phyloP scores from a whole-genome alignment of 1,284 basidiomycete species.

The Ustilago xerochloae region DNA sequence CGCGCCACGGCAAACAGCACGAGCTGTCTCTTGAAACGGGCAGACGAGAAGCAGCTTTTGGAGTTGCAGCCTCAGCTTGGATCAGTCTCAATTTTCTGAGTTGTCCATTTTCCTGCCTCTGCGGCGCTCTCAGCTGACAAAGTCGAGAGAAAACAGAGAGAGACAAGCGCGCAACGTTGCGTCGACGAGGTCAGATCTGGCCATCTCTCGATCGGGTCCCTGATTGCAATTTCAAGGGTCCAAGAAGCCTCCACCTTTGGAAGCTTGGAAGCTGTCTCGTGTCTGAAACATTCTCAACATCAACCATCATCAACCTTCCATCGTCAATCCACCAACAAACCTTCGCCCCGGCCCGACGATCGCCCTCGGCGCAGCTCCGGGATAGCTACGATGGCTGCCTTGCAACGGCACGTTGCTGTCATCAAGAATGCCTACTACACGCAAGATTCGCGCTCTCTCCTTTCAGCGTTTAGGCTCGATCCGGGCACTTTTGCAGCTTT shows the following conservation, averaged over 20 bases:
- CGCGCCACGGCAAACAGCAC: neutral
- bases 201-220: conserved; percentile 5
- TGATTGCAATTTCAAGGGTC: conserved; percentile 9
- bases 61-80: neutral
- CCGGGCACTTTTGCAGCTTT: conserved; percentile 27
- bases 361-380: no score
- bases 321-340: neutral
- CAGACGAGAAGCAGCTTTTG: neutral
- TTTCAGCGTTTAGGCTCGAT: conserved; percentile 30
- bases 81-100: no score
- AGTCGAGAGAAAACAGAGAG: no score
- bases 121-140: neutral
- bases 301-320: neutral
- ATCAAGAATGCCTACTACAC: conserved; percentile 39
- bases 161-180: neutral
- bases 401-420: conserved; percentile 39
- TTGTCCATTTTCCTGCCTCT: no score
- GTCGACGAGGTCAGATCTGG: neutral
- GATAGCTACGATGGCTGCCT: conserved; percentile 37
- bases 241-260: conserved; percentile 14
- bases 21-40: neutral
- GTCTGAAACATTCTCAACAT: neutral
- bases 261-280: no score
- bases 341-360: no score
- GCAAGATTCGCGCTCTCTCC: conserved; percentile 24